Percentiles rank a stretch among this genome's conserved stretches.
Evolutionary conservation across 352 stramenopile genomes (phyloP).

Genomic region (Thalassiosira ordinaria): DNA sequence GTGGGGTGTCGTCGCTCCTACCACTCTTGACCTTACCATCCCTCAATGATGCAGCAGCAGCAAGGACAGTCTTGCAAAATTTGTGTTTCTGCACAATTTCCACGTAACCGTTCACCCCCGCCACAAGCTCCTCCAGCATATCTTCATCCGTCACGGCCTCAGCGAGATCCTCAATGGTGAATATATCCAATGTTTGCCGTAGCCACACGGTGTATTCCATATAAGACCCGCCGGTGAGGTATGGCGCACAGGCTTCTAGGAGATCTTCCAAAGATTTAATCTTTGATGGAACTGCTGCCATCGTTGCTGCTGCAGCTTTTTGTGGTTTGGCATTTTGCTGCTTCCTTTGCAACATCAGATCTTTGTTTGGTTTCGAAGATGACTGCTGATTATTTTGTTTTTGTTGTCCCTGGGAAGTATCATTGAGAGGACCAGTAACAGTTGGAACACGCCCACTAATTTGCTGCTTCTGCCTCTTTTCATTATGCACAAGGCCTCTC

Average conservation of each 20-base stretch:
- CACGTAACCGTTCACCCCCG: background rate
- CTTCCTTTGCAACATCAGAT: background rate
- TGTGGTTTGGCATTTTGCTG: background rate
- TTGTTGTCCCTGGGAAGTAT: background rate
- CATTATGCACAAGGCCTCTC: background rate
- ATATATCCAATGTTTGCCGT: conserved; percentile 8
- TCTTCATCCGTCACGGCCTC: conserved; percentile 1
- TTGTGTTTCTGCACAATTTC: background rate
- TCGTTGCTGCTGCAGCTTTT: background rate
- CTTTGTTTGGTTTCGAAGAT: background rate
- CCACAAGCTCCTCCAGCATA: conserved; percentile 1
- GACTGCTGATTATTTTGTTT: background rate
- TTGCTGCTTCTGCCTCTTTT: background rate
- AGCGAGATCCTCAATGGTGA: conserved; percentile 4
- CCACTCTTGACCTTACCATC: too few relatives aligned
- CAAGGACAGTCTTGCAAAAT: background rate
- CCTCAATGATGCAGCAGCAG: too few relatives aligned
- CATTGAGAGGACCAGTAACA: background rate
- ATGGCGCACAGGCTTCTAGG: background rate
- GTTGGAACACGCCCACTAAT: background rate
- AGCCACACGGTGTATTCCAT: conserved; percentile 8
- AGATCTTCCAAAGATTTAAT: conserved; percentile 6
- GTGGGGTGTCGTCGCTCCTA: too few relatives aligned
- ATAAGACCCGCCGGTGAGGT: conserved; percentile 3
- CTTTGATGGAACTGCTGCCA: background rate